A percentile compares a stretch with the other conserved stretches of the same genome.
phyloP scores from a whole-genome alignment of 352 stramenopile species.

The Globisporangium yorkense region DNA sequence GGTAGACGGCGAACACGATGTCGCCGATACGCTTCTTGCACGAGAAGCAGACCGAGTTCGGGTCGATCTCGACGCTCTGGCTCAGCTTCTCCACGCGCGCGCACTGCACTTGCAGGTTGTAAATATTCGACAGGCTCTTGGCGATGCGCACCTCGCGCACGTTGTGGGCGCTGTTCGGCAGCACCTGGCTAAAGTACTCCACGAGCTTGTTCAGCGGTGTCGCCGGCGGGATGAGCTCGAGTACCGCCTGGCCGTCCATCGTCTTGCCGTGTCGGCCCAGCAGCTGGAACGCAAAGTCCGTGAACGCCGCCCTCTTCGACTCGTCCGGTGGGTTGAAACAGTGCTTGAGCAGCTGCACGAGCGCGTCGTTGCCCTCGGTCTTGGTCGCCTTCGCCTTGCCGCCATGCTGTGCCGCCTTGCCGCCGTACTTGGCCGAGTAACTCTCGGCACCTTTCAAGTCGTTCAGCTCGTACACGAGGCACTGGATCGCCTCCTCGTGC shows the following conservation, averaged over 20 bases:
- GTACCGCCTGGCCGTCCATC: conserved; percentile 59
- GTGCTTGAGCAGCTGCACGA: conserved; percentile 74
- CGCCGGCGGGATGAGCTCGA: conserved; percentile 56
- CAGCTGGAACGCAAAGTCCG: conserved; percentile 76
- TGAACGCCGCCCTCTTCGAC: conserved; percentile 73
- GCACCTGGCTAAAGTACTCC: conserved; percentile 77
- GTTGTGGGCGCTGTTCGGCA: conserved; percentile 78
- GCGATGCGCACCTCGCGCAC: conserved; percentile 76
- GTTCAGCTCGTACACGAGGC: conserved; percentile 76
- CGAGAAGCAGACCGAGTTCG: conserved; percentile 66
- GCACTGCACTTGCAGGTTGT: conserved; percentile 88
- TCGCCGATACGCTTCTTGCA: conserved; percentile 87
- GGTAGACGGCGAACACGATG: conserved; percentile 86
- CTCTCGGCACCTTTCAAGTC: conserved; percentile 76
- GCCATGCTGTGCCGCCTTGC: conserved; percentile 1
- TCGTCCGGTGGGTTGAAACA: conserved; percentile 76
- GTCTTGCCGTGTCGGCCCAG: conserved; percentile 72
- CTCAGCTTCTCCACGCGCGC: conserved; percentile 73
- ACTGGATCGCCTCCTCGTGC: conserved; percentile 71
- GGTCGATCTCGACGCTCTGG: conserved; percentile 78
- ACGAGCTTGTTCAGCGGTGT: conserved; percentile 80
- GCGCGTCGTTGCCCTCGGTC: conserved; percentile 60
- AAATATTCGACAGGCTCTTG: conserved; percentile 84
- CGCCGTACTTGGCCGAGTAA: conserved; percentile 79
- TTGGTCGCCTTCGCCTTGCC: conserved; percentile 32